Percentiles rank a stretch among this genome's conserved stretches.
Evolutionary conservation across 2,329 filamentous ascomycete genomes (phyloP).

Genomic region (Cercospora sesami): DNA sequence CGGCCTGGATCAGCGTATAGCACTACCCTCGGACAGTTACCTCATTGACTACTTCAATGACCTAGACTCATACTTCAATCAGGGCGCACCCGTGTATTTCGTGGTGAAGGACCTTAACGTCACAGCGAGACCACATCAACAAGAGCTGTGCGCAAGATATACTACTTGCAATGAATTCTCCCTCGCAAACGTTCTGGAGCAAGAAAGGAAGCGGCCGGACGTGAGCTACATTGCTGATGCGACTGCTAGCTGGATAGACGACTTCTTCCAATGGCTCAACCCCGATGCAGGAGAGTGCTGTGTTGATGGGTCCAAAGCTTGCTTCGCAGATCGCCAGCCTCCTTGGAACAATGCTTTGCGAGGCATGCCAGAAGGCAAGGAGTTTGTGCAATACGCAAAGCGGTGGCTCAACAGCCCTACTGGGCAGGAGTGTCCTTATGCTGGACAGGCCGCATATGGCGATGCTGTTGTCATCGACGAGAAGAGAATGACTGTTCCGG

Average conservation of each 20-base stretch:
- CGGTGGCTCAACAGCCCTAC: constrained; percentile 82
- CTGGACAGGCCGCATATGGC: constrained; percentile 83
- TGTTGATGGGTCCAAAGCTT: constrained; percentile 61
- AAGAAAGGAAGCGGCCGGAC: constrained; percentile 85
- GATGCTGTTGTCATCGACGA: constrained; percentile 77
- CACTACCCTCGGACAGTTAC: constrained; percentile 90
- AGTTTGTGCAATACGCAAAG: constrained; percentile 82
- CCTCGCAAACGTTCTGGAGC: constrained; percentile 85
- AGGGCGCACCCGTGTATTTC: constrained; percentile 93
- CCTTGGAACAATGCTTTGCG: constrained; percentile 85
- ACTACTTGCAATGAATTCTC: constrained; percentile 83
- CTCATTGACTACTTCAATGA: constrained; percentile 96
- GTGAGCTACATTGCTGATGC: constrained; percentile 85
- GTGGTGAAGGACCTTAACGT: constrained; percentile 80
- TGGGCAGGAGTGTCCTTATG: constrained; percentile 80
- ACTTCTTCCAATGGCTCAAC: constrained; percentile 96
- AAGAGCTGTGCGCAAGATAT: constrained; percentile 86
- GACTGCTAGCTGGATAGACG: constrained; percentile 93
- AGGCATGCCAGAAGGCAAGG: constrained; percentile 90
- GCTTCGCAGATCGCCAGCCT: constrained; percentile 75
- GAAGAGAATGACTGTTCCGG: constrained; percentile 65
- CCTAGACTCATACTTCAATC: constrained; percentile 86
- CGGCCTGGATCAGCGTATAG: constrained; percentile 90
- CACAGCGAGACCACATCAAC: constrained; percentile 73
- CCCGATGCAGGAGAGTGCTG: constrained; percentile 75